Percentiles rank a stretch among this genome's conserved stretches.
Evolutionary conservation across 148 eudicot species (phyloP).

Genomic region (Selenicereus undatus): DNA sequence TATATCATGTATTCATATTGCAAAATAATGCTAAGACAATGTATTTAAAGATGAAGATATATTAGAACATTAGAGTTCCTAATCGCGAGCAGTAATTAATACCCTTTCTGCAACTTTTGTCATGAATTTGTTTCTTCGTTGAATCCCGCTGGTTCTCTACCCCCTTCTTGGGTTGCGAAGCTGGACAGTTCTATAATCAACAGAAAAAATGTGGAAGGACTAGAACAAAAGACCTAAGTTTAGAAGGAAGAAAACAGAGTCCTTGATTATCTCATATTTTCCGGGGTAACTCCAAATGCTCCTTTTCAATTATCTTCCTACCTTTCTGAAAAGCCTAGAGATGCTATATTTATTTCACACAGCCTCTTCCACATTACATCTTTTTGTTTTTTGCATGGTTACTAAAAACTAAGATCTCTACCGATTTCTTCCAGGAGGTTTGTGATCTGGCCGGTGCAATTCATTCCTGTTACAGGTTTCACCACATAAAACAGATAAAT

Average conservation of each 20-base stretch:
- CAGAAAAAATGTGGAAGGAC: too few relatives aligned
- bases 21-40: not conserved
- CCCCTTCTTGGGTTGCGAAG: not conserved
- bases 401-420: not conserved
- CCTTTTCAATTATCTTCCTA: not conserved
- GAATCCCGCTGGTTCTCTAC: not conserved
- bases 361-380: not conserved
- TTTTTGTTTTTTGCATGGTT: not conserved
- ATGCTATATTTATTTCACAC: not conserved
- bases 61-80: not conserved
- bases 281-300: not conserved
- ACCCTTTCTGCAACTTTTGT: not conserved
- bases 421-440: not conserved
- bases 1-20: not conserved
- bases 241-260: not conserved
- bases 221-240: not conserved
- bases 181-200: not conserved
- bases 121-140: not conserved
- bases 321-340: not conserved
- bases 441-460: not conserved
- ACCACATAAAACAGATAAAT: not conserved
- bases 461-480: not conserved
- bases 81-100: too few relatives aligned
- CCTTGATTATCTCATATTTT: too few relatives aligned
- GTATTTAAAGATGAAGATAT: not conserved